Conservation (phyloP, 768 basidiomycete species). For the Cubamyces sp. region DNA sequence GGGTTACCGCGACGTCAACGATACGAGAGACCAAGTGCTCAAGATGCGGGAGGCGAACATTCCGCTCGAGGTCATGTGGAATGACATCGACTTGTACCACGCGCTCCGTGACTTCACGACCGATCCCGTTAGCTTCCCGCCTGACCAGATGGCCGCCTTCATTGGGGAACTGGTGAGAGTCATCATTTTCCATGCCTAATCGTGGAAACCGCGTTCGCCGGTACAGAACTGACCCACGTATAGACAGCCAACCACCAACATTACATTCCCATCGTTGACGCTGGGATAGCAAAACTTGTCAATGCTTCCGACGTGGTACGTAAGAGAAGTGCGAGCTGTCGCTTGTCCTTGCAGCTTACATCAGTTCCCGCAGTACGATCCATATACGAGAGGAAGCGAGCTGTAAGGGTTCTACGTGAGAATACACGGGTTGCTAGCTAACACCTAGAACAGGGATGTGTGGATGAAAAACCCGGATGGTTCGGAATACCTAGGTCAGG, state of each 20-base stretch:
- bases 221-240: background rate
- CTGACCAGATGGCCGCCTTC: slow-evolving; percentile 54
- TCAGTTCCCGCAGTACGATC: slow-evolving; percentile 54
- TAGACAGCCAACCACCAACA: slow-evolving; percentile 52
- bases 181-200: background rate
- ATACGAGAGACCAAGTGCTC: slow-evolving; percentile 56
- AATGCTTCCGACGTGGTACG: slow-evolving; percentile 67
- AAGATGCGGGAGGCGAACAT: slow-evolving; percentile 70
- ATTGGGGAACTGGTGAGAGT: slow-evolving; percentile 58
- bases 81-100: slow-evolving; percentile 76
- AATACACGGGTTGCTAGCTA: background rate
- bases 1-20: slow-evolving; percentile 56
- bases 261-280: slow-evolving; percentile 74
- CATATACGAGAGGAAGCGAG: slow-evolving; percentile 65
- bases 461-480: slow-evolving; percentile 80
- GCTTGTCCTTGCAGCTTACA: background rate
- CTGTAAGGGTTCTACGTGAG: slow-evolving; percentile 41
- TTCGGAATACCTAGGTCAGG: slow-evolving; percentile 71
- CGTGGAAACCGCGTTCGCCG: background rate
- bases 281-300: slow-evolving; percentile 56
- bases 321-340: slow-evolving; percentile 16
- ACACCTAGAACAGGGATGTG: slow-evolving; percentile 47
- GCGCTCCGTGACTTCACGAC: slow-evolving; percentile 70
- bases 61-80: slow-evolving; percentile 87
- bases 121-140: slow-evolving; percentile 66